A percentile compares a stretch with the other conserved stretches of the same genome.
Evolutionary conservation across 495 filamentous ascomycete genomes (phyloP).

Genomic region (Penicillium argentinense): DNA sequence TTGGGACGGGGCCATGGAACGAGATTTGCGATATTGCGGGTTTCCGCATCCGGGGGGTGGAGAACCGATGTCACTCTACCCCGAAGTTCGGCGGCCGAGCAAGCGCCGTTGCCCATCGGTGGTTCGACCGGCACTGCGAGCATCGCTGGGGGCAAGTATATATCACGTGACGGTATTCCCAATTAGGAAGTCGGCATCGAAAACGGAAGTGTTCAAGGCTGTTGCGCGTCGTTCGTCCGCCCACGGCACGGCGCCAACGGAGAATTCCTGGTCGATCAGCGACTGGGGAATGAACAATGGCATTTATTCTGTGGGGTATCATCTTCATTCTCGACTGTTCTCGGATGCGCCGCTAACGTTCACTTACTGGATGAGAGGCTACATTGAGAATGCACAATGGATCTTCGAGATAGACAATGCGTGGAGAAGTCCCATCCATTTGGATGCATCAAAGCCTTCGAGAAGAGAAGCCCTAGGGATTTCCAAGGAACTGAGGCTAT

Average conservation of each 20-base stretch:
- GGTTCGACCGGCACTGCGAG: slow-evolving; percentile 1
- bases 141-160: neutral
- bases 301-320: slow-evolving; percentile 1
- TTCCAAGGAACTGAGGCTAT: no score
- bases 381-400: slow-evolving; percentile 1
- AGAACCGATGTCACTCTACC: slow-evolving; percentile 19
- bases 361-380: neutral
- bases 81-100: neutral
- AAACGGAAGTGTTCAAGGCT: neutral
- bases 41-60: slow-evolving; percentile 29
- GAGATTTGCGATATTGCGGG: slow-evolving; percentile 8
- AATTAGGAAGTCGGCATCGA: slow-evolving; percentile 1
- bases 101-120: slow-evolving; percentile 1
- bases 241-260: slow-evolving; percentile 1
- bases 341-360: neutral
- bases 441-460: no score
- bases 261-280: slow-evolving; percentile 13
- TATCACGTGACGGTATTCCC: neutral
- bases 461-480: no score
- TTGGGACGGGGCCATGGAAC: slow-evolving; percentile 8
- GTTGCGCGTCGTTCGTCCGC: neutral
- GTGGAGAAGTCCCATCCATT: no score
- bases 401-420: no score
- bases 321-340: neutral
- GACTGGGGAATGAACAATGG: neutral